Evolutionary conservation across 345 rosid species (phyloP), one percentile per base, ranked within the genome.

Genomic region (Brassica rapa): DNA sequence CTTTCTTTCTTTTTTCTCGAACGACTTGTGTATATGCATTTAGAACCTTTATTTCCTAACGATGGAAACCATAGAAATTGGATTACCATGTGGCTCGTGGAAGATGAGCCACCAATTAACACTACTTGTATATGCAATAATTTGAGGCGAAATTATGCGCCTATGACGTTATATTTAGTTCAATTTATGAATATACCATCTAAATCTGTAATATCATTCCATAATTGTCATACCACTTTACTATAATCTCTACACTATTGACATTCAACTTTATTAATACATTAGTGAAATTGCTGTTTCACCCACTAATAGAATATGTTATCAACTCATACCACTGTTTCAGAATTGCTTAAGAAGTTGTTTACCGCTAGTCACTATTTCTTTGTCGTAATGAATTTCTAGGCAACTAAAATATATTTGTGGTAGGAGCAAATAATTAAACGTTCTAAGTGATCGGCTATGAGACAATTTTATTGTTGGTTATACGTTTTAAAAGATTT

Each of bases 71-170:
- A n/a, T 68, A 62, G 78, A 67, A 67, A 68, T 79, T 79, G 82
- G 82, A 16, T 0, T 53, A 51, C 70, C 83, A 27, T 85, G 85
- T 88, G 82, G 76, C 21, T 86, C 75, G 86, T 88, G 91, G 89
- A 82, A 79, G 81, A 86, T 88, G 89, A 86, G 83, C 76, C 62
- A 82, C 80, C 82, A 80, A 77, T 68, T 62, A 53, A 55, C 76
- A 70, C 79, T 70, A 80, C 72, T 80, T 63, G 77, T 27, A 69
- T 37, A 29, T 80, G 84, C 71, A 78, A 83, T 73, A 46, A 85
- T 69, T 80, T 79, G 71, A n/a, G n/a, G 7, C 6, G 61, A 67
- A 73, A 19, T 60, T 77, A 77, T 77, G 77, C 82, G 77, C 75
- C 35, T 66, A 59, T 76, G 84, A 80, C 68, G 66, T 77, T 39